Conservation (phyloP, 2,329 filamentous ascomycete species). For the Xylaria sp. region DNA sequence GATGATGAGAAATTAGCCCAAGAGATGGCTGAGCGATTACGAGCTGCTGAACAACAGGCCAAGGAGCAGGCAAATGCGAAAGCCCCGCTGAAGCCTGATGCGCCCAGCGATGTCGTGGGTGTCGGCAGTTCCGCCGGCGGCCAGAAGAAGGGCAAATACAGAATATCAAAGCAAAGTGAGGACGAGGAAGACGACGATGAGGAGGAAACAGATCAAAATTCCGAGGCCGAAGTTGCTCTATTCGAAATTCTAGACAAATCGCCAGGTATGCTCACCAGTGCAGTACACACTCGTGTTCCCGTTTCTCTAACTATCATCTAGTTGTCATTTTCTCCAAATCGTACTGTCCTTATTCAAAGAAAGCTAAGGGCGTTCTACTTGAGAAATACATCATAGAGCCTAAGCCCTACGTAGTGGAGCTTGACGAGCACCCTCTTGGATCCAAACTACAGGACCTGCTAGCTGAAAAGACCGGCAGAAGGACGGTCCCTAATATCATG, state of each 20-base stretch:
- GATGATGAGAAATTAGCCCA: slow-evolving; percentile 65
- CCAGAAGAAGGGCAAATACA: slow-evolving; percentile 59
- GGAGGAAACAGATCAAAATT: slow-evolving; percentile 67
- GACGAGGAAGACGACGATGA: slow-evolving; percentile 53
- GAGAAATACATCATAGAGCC: slow-evolving; percentile 87
- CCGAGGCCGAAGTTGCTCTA: slow-evolving; percentile 76
- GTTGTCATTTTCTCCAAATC: slow-evolving; percentile 97
- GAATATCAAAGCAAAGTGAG: slow-evolving; percentile 58
- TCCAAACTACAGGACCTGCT: slow-evolving; percentile 77
- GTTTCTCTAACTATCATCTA: slow-evolving; percentile 51
- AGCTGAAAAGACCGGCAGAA: slow-evolving; percentile 77
- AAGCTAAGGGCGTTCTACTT: slow-evolving; percentile 86
- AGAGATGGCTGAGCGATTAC: slow-evolving; percentile 70
- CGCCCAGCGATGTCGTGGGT: slow-evolving; percentile 67
- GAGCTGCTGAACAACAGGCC: slow-evolving; percentile 74
- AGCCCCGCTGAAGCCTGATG: slow-evolving; percentile 68
- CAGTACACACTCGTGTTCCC: not conserved
- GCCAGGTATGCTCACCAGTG: slow-evolving; percentile 69
- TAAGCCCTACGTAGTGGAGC: slow-evolving; percentile 86
- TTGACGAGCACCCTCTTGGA: slow-evolving; percentile 85
- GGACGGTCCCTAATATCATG: slow-evolving; percentile 92
- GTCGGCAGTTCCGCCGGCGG: slow-evolving; percentile 68
- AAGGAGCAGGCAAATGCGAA: slow-evolving; percentile 77
- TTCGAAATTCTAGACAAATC: slow-evolving; percentile 84
- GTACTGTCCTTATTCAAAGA: slow-evolving; percentile 87